Evolutionary conservation across 345 rosid species (phyloP), one percentile per base, ranked within the genome.

Genomic region (Viola odorata): DNA sequence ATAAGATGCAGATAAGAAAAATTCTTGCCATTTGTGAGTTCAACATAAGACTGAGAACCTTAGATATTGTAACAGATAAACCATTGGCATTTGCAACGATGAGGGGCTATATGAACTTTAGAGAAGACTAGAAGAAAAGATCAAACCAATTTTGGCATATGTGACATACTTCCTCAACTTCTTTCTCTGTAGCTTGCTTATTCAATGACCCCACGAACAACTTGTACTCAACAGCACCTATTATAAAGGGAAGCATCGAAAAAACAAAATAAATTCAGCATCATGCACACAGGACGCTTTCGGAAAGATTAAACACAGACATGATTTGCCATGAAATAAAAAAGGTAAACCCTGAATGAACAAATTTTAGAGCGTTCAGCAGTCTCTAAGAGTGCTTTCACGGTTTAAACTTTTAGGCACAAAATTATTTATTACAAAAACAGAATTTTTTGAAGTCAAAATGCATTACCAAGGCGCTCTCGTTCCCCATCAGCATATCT

Each of bases 401-500:
- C 32, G 32, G 32, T 23, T 23, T 23, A 23, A 23, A 23, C 32
- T 23, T 23, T 36, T 13, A 41, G 56, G 56, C n/a, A 32, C 63
- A 37, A 61, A 38, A 23, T 23, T 23, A 23, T 23, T 23, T 23
- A 23, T 23, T 2, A 23, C 32, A 23, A 23, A 23, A 23, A 23
- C 32, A 23, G 32, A 23, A 23, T 23, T 23, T 23, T 23, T 23
- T 23, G 32, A 23, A 1, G 32, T 23, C 32, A 23, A 23, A 23
- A 23, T 23, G 32, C 32, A 67, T 72, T 90, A 94, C 99, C 99
- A 57, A 90, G 86, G 51, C 99, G 97, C 76, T 88, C 99, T 65
- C 92, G 81, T 77, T 94, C 99, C 54, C 99, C 99, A 69, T 94
- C 99, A 70, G 99, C 99, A 71, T 88, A 94, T 71, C 97, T 83